Evolutionary conservation across 176 grass and related monocot species (phyloP).

Genomic region (Carex littledalei): DNA sequence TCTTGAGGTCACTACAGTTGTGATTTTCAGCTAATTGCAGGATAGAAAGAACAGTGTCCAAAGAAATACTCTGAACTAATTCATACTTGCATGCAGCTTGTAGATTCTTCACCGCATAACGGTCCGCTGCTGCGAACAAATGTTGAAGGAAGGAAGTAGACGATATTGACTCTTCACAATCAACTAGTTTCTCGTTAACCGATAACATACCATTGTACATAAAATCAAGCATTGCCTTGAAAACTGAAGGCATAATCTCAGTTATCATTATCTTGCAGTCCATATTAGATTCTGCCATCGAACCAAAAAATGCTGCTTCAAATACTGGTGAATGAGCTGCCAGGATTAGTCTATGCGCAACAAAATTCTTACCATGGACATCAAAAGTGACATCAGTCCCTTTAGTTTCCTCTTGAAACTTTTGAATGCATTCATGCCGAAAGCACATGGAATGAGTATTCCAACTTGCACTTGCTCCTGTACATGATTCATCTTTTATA

Average conservation of each 20-base stretch:
- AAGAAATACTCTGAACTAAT: not conserved
- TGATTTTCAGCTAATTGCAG: not conserved
- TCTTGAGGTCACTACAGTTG: not conserved
- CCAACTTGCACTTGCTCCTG: too few species aligned
- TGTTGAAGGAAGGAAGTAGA: not conserved
- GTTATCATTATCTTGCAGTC: not conserved
- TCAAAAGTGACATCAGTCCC: not conserved
- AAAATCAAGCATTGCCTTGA: not conserved
- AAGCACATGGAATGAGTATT: not conserved
- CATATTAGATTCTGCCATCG: not conserved
- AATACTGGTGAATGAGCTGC: constrained; percentile 5
- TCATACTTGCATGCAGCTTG: not conserved
- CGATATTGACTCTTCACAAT: not conserved
- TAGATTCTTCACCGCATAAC: not conserved
- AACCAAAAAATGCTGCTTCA: not conserved
- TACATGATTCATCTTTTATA: too few species aligned
- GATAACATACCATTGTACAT: not conserved
- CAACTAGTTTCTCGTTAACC: not conserved
- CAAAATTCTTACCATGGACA: not conserved
- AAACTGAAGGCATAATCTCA: not conserved
- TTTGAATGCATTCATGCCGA: not conserved
- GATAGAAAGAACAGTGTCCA: not conserved
- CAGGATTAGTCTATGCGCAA: not conserved
- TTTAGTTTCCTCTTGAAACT: not conserved
- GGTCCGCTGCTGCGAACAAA: not conserved